Percentiles rank a stretch among this genome's conserved stretches.
These are phyloP conservation scores for Sisymbrium irio DNA, from an alignment of 345 rosid species.

Conservation along the genomic window DNA sequence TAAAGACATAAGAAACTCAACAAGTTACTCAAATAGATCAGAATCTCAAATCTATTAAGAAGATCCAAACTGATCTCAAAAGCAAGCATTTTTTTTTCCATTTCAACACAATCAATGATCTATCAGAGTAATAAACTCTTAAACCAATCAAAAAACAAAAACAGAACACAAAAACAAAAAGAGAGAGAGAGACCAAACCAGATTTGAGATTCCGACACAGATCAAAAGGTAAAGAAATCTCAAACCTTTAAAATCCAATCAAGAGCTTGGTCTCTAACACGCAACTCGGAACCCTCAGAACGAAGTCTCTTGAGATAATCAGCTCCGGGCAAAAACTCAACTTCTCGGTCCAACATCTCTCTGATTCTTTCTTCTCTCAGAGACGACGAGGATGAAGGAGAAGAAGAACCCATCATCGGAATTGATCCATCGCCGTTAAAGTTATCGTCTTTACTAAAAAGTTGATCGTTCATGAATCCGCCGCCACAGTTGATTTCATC, in stretches of 20 bases:
- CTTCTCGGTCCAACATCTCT: conserved; percentile 58
- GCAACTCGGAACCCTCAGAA: conserved; percentile 51
- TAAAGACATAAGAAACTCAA: conserved; percentile 13
- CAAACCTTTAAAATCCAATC: conserved; percentile 71
- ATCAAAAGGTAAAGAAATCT: conserved; percentile 4
- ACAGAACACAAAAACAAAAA: not conserved
- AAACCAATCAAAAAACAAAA: not conserved
- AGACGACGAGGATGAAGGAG: conserved; percentile 21
- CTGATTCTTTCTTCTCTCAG: conserved; percentile 45
- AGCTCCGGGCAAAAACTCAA: conserved; percentile 44
- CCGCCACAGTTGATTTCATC: conserved; percentile 26
- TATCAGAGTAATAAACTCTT: conserved; percentile 1
- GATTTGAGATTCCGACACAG: conserved; percentile 13
- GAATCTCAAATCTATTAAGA: conserved; percentile 20
- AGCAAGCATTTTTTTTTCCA: not conserved
- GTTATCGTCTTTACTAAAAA: conserved; percentile 29
- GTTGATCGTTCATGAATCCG: conserved; percentile 1
- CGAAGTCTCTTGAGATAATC: conserved; percentile 57
- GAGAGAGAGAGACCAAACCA: conserved; percentile 1
- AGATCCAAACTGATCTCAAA: conserved; percentile 16
- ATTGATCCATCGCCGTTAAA: conserved; percentile 34
- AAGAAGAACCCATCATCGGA: conserved; percentile 39
- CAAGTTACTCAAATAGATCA: conserved; percentile 16
- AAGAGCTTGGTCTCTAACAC: conserved; percentile 54
- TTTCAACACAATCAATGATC: not conserved